phyloP scores from a whole-genome alignment of 164 flowering plant species.

The Annona squamosa region DNA sequence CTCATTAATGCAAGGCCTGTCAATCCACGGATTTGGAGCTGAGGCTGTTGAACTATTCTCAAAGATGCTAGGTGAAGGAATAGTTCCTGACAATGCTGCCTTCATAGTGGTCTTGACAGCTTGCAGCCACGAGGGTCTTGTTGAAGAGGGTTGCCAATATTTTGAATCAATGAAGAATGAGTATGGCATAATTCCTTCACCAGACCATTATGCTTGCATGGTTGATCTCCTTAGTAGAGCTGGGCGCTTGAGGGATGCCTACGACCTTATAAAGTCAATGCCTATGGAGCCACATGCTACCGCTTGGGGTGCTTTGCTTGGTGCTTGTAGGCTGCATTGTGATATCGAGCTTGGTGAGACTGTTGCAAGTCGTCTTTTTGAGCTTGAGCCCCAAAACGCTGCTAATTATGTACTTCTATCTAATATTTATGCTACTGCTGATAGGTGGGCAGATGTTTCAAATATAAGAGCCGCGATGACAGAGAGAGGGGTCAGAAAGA shows the following conservation, averaged over 20 bases:
- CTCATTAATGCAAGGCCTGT: constrained; percentile 14
- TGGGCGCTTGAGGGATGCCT: constrained; percentile 10
- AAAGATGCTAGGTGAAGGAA: constrained; percentile 12
- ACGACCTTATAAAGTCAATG: constrained; percentile 12
- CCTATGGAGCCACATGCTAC: constrained; percentile 15
- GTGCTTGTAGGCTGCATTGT: constrained; percentile 14
- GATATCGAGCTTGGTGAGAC: constrained; percentile 15
- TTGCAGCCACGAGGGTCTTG: constrained; percentile 14
- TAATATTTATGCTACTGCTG: constrained; percentile 15
- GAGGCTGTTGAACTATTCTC: constrained; percentile 12
- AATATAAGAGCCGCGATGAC: constrained; percentile 12
- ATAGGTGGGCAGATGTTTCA: constrained; percentile 15
- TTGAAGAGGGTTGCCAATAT: constrained; percentile 14
- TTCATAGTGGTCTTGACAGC: constrained; percentile 13
- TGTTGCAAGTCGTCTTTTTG: constrained; percentile 13
- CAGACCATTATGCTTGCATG: constrained; percentile 19
- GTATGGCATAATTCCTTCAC: constrained; percentile 8
- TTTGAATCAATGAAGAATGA: constrained; percentile 11
- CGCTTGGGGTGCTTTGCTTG: constrained; percentile 19
- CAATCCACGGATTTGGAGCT: constrained; percentile 12
- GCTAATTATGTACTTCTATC: constrained; percentile 17
- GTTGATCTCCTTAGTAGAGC: constrained; percentile 13
- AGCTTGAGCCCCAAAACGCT: constrained; percentile 13
- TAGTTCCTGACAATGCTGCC: constrained; percentile 11
- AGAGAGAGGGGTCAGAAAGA: constrained; percentile 15